These are phyloP conservation scores for Fusarium armeniacum DNA, from an alignment of 2,329 filamentous ascomycete genomes.

Conservation along the genomic window DNA sequence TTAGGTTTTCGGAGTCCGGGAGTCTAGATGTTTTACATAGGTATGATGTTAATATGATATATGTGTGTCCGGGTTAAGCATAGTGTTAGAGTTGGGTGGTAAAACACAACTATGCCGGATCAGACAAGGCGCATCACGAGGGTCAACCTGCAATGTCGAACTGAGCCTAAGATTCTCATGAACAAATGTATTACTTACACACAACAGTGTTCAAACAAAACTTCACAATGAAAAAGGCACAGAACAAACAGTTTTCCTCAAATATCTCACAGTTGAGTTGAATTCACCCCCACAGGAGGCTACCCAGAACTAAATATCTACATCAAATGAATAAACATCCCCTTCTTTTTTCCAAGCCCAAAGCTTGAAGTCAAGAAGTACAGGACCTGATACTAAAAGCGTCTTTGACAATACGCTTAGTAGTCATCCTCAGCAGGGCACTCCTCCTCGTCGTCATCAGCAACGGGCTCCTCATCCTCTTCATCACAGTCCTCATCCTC, in stretches of 20 bases:
- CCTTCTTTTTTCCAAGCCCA: not conserved
- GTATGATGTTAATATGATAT: not conserved
- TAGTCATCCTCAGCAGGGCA: slow-evolving; percentile 39
- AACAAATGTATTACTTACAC: too few relatives aligned
- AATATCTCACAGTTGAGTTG: slow-evolving; percentile 51
- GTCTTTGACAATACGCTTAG: not conserved
- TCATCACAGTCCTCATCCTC: slow-evolving; percentile 41
- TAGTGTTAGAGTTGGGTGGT: not conserved
- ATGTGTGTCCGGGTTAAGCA: not conserved
- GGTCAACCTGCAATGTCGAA: not conserved
- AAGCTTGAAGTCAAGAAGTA: not conserved
- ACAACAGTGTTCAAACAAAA: not conserved
- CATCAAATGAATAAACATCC: slow-evolving; percentile 34
- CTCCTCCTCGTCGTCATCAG: slow-evolving; percentile 39
- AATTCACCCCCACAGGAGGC: slow-evolving; percentile 48
- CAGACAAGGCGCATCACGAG: not conserved
- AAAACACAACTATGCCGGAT: not conserved
- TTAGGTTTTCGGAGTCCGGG: not conserved
- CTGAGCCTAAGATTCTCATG: too few relatives aligned
- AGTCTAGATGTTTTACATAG: not conserved
- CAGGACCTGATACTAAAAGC: not conserved
- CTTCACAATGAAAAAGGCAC: slow-evolving; percentile 4
- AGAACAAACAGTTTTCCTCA: slow-evolving; percentile 32
- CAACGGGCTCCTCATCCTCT: slow-evolving; percentile 30
- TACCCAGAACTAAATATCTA: slow-evolving; percentile 50